Evolutionary conservation across 306 rosid genomes (phyloP).

Genomic region (Cyclanthera cordifolia): DNA sequence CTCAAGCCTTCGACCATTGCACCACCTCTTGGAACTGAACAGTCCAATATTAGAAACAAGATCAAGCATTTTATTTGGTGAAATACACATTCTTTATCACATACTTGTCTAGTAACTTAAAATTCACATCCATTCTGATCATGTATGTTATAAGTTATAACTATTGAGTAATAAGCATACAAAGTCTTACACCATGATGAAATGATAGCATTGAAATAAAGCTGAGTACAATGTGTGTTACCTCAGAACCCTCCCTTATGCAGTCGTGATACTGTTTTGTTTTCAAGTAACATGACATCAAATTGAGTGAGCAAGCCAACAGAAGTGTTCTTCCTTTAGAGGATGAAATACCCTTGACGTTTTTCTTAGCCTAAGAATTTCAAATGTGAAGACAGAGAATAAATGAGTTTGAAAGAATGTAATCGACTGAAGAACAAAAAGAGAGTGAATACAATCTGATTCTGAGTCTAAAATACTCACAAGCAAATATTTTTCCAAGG

Average conservation of each 20-base stretch:
- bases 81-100: background rate
- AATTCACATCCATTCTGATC: no score
- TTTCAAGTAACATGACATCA: conserved; percentile 95
- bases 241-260: conserved; percentile 87
- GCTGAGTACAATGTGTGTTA: conserved; percentile 25
- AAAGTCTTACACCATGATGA: background rate
- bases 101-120: no score
- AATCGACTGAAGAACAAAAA: background rate
- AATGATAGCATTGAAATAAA: background rate
- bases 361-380: conserved; percentile 68
- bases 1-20: no score
- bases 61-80: background rate
- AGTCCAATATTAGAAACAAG: background rate
- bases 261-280: conserved; percentile 70
- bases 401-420: background rate
- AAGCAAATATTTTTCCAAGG: conserved; percentile 56
- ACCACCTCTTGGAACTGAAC: no score
- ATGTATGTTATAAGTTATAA: no score
- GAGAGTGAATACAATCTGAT: conserved; percentile 10
- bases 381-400: conserved; percentile 14
- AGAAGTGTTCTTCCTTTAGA: conserved; percentile 55
- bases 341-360: conserved; percentile 51
- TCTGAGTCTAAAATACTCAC: conserved; percentile 37
- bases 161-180: background rate
- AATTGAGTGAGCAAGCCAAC: conserved; percentile 88